Evolutionary conservation across 345 rosid species (phyloP), one percentile per base, ranked within the genome.

Genomic region (Pseudoturritis turrita): DNA sequence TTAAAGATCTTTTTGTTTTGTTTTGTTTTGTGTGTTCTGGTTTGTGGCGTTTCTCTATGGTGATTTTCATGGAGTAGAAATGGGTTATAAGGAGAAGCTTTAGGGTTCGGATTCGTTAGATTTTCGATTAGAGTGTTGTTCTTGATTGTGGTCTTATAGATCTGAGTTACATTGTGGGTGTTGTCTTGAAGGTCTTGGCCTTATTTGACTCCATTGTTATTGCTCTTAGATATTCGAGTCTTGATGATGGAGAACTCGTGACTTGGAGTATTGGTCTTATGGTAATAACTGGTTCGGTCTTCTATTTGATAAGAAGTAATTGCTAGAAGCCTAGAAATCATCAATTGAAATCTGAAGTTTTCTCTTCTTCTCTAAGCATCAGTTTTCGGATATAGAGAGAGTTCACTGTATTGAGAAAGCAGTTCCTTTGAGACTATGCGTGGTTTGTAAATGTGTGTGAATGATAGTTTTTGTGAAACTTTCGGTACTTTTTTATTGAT

Each of bases 101-200:
- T 35, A 1, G 44, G 52, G 25, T 47, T n/a, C 12, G 21, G 28
- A n/a, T 36, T 68, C 13, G 4, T 4, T 33, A 3, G 17, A 9
- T 51, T 52, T 41, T 60, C 3, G 7, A 21, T 46, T 45, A 4
- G 36, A 36, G 6, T 75, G 31, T 26, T 60, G 56, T 9, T 63
- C 15, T 11, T 64, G 55, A 13, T n/a, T 55, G 58, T 19, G 51
- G 14, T 62, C 43, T 28, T 28, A 14, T 70, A 53, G 75, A 76
- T 76, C 70, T 70, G 61, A 52, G 26, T 75, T 23, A 56, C 75
- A 76, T 62, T 63, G 59, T 62, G 26, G 10, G 50, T 28, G 36
- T 40, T 66, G 1, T 54, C 23, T 45, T 37, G 36, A 56, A 47
- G 10, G 53, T 36, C 26, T 41, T 51, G 18, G 7, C 55, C 31